phyloP scores from a whole-genome alignment of 495 filamentous ascomycete species.

The Saxophila tyrrhenica region DNA sequence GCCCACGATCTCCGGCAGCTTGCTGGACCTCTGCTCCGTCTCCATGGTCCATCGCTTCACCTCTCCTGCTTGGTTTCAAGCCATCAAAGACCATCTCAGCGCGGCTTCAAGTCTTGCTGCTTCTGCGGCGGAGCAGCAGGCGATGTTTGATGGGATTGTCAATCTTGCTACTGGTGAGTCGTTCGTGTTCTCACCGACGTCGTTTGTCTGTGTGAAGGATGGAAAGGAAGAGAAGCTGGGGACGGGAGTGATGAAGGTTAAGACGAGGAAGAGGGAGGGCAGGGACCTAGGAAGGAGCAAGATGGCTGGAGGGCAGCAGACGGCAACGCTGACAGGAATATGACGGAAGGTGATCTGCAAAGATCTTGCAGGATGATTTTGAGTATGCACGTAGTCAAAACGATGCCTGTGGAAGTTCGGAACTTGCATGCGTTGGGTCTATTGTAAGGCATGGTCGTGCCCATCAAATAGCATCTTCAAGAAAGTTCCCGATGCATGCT shows the following conservation, averaged over 20 bases:
- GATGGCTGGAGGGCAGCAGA: conserved; percentile 1
- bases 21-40: conserved; percentile 61
- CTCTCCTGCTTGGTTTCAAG: conserved; percentile 54
- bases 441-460: too few species aligned
- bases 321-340: too few species aligned
- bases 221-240: conserved; percentile 32
- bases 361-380: too few species aligned
- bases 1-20: conserved; percentile 56
- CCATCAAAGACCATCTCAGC: conserved; percentile 51
- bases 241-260: conserved; percentile 39
- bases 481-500: too few species aligned
- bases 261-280: conserved; percentile 42
- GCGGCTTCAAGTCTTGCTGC: conserved; percentile 10
- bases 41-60: conserved; percentile 68
- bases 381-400: too few species aligned
- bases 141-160: conserved; percentile 47
- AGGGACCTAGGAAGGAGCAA: conserved; percentile 45
- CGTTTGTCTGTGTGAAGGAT: conserved; percentile 36
- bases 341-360: too few species aligned
- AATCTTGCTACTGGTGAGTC: conserved; percentile 51
- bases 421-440: too few species aligned
- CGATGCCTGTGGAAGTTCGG: too few species aligned
- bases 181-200: conserved; percentile 53
- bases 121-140: conserved; percentile 20
- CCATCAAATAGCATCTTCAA: too few species aligned